A percentile compares a stretch with the other conserved stretches of the same genome.
Conservation (phyloP, 371 early-diverging fungal species). For the Circinella umbellata region DNA sequence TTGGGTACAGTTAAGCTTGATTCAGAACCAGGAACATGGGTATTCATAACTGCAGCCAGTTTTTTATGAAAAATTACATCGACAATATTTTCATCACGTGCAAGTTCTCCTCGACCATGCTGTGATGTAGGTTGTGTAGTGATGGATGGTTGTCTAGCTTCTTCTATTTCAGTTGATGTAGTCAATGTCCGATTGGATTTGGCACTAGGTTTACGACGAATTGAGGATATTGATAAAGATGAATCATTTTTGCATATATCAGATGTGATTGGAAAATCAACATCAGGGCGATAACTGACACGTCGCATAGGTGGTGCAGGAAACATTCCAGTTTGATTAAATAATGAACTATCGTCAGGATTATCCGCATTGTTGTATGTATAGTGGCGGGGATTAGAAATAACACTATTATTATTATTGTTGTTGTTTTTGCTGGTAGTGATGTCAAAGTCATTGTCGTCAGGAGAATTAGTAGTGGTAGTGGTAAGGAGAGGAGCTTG, state of each 20-base stretch:
- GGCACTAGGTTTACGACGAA: not conserved
- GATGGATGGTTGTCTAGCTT: not conserved
- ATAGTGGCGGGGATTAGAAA: not conserved
- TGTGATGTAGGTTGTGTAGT: slow-evolving; percentile 14
- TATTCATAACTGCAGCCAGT: slow-evolving; percentile 33
- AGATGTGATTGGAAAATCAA: slow-evolving; percentile 11
- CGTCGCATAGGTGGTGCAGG: slow-evolving; percentile 10
- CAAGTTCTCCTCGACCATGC: slow-evolving; percentile 41
- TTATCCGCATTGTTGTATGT: slow-evolving; percentile 12
- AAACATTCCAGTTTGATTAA: not conserved
- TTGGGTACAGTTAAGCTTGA: slow-evolving; percentile 8
- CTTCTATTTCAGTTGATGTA: not conserved
- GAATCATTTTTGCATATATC: not conserved
- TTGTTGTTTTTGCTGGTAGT: too few relatives aligned
- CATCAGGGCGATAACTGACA: slow-evolving; percentile 18
- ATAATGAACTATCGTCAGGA: not conserved
- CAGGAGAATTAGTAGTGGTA: not conserved
- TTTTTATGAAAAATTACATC: slow-evolving; percentile 28
- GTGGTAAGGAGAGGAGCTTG: not conserved
- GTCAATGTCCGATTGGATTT: not conserved
- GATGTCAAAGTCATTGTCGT: too few relatives aligned
- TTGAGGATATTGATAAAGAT: not conserved
- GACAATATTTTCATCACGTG: slow-evolving; percentile 30
- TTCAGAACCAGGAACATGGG: slow-evolving; percentile 30
- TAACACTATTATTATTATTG: not conserved